phyloP scores from a whole-genome alignment of 768 basidiomycete genomes.

The Mycena crocata region DNA sequence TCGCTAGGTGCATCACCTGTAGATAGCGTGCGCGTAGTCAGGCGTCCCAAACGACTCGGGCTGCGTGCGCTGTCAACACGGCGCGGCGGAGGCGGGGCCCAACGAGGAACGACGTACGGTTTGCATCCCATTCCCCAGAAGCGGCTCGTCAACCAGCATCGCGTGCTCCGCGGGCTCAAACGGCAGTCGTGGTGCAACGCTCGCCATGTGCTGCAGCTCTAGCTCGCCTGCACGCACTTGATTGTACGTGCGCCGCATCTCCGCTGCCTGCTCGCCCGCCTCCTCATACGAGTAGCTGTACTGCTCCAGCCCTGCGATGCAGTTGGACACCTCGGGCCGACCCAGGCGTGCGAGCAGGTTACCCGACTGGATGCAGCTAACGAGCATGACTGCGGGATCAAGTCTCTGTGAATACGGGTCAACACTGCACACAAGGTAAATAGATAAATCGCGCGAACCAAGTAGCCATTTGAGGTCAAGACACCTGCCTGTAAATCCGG shows the following conservation, averaged over 20 bases:
- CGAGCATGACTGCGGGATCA: slow-evolving; percentile 91
- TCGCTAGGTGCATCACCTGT: slow-evolving; percentile 1
- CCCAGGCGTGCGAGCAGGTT: slow-evolving; percentile 84
- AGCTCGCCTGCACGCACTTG: slow-evolving; percentile 55
- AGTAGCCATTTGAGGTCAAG: slow-evolving; percentile 87
- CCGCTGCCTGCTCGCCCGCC: slow-evolving; percentile 79
- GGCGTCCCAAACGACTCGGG: slow-evolving; percentile 25
- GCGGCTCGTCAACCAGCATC: slow-evolving; percentile 46
- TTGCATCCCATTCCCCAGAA: slow-evolving; percentile 26
- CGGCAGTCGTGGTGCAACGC: slow-evolving; percentile 49
- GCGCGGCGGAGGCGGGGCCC: not conserved
- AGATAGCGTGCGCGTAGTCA: slow-evolving; percentile 29
- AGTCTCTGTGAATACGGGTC: slow-evolving; percentile 60
- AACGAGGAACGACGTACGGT: slow-evolving; percentile 10
- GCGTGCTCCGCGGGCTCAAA: slow-evolving; percentile 41
- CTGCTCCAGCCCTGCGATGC: slow-evolving; percentile 88
- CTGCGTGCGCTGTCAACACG: slow-evolving; percentile 15
- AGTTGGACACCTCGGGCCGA: slow-evolving; percentile 84
- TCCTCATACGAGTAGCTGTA: slow-evolving; percentile 92
- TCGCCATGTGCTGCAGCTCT: slow-evolving; percentile 63
- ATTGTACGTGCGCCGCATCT: slow-evolving; percentile 68
- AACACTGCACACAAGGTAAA: not conserved
- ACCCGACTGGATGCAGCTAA: slow-evolving; percentile 87
- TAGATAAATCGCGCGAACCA: slow-evolving; percentile 58
- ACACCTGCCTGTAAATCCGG: slow-evolving; percentile 72